A percentile compares a stretch with the other conserved stretches of the same genome.
Evolutionary conservation across 2,329 filamentous ascomycete species (phyloP).

Genomic region (Meredithiella fracta): DNA sequence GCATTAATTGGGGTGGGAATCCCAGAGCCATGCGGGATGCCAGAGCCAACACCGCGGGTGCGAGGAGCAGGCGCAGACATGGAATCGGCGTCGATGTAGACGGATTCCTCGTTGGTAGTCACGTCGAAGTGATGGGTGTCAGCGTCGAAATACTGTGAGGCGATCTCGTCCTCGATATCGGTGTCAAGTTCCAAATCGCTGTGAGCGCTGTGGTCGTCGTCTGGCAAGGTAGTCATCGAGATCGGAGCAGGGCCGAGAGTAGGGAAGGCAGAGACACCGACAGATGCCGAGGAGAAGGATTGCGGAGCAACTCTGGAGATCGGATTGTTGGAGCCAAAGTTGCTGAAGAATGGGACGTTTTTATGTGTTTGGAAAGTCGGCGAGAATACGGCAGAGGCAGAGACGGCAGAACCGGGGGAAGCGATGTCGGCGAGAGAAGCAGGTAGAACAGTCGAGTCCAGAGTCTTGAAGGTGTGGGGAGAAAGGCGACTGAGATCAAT

Average conservation of each 20-base stretch:
- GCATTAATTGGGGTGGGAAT: conserved; percentile 10
- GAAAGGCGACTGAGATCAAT: not conserved
- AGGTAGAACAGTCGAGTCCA: not conserved
- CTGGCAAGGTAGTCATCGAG: not conserved
- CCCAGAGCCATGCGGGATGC: conserved; percentile 8
- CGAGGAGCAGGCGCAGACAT: conserved; percentile 2
- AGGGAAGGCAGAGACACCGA: not conserved
- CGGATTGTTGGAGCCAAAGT: conserved; percentile 4
- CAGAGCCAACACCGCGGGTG: not conserved
- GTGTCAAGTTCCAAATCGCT: not conserved
- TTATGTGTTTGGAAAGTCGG: conserved; percentile 10
- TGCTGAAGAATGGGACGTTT: conserved; percentile 8
- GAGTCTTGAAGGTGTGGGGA: not conserved
- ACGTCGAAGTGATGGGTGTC: not conserved
- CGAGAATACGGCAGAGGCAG: conserved; percentile 7
- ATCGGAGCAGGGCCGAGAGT: not conserved
- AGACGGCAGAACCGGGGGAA: not conserved
- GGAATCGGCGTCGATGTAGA: not conserved
- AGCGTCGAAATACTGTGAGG: conserved; percentile 4
- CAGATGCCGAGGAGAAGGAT: conserved; percentile 1
- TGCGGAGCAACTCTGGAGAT: not conserved
- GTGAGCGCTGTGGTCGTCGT: not conserved
- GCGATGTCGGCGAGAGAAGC: not conserved
- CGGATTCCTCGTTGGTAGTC: not conserved
- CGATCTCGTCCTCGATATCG: conserved; percentile 8